A percentile compares a stretch with the other conserved stretches of the same genome.
phyloP scores from a whole-genome alignment of 2,329 filamentous ascomycete genomes.

The Nemania abortiva region DNA sequence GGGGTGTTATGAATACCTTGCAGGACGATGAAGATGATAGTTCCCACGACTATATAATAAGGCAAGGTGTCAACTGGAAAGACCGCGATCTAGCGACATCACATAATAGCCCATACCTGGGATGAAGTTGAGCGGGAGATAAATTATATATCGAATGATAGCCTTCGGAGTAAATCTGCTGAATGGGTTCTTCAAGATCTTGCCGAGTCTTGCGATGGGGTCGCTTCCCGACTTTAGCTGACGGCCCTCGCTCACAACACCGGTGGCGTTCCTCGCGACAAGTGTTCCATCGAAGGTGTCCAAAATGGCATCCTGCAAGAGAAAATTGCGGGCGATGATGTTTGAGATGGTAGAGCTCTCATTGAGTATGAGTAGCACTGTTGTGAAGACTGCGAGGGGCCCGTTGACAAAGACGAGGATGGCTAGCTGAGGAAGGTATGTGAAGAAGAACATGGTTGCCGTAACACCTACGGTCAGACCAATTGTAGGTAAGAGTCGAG shows the following conservation, averaged over 20 bases:
- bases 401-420: slow-evolving; percentile 87
- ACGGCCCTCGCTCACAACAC: slow-evolving; percentile 79
- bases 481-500: slow-evolving; percentile 70
- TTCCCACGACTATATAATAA: slow-evolving; percentile 74
- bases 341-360: slow-evolving; percentile 71
- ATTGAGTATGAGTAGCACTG: slow-evolving; percentile 74
- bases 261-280: slow-evolving; percentile 62
- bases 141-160: slow-evolving; percentile 83
- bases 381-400: slow-evolving; percentile 80
- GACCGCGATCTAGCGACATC: slow-evolving; percentile 2
- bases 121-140: slow-evolving; percentile 92
- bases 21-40: slow-evolving; percentile 80
- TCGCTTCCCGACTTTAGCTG: slow-evolving; percentile 74
- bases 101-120: slow-evolving; percentile 60
- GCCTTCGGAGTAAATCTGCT: slow-evolving; percentile 69
- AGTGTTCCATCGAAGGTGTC: slow-evolving; percentile 89
- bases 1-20: slow-evolving; percentile 66
- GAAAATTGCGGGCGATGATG: slow-evolving; percentile 73
- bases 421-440: slow-evolving; percentile 87
- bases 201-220: slow-evolving; percentile 68
- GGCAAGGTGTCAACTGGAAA: slow-evolving; percentile 10
- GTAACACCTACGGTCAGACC: slow-evolving; percentile 79
- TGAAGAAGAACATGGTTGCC: slow-evolving; percentile 85
- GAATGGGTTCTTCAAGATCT: slow-evolving; percentile 69
- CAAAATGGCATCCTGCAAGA: slow-evolving; percentile 84